phyloP scores from a whole-genome alignment of 257 asterid genomes.

The Haberlea rhodopensis region DNA sequence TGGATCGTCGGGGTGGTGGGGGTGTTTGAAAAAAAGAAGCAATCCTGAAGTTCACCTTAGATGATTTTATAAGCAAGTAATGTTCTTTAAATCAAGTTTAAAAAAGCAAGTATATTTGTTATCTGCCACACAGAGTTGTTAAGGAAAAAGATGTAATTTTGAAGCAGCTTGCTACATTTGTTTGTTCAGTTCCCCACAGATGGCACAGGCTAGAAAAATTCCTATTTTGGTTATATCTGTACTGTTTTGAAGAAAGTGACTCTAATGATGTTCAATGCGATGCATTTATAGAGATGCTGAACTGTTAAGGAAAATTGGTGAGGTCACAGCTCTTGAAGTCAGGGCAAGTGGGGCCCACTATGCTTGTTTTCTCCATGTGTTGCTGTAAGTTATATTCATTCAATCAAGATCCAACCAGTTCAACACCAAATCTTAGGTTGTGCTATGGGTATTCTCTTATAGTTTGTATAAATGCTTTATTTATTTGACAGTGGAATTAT shows the following conservation, averaged over 20 bases:
- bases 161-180: conserved; percentile 4
- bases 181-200: conserved; percentile 2
- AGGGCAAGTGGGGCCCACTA: conserved; percentile 89
- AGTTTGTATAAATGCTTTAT: conserved; percentile 2
- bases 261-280: conserved; percentile 5
- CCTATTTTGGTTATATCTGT: conserved; percentile 12
- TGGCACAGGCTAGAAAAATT: conserved; percentile 11
- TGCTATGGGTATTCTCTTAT: conserved; percentile 8
- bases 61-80: no score
- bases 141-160: conserved; percentile 4
- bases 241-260: conserved; percentile 18
- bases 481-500: neutral
- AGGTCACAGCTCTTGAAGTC: conserved; percentile 87
- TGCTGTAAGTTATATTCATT: conserved; percentile 65
- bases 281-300: conserved; percentile 51
- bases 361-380: conserved; percentile 97
- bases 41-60: no score
- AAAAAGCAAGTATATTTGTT: neutral
- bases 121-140: neutral
- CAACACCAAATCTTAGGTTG: conserved; percentile 12
- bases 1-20: no score
- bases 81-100: neutral
- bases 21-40: no score
- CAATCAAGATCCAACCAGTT: conserved; percentile 18
- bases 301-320: conserved; percentile 72